phyloP scores from a whole-genome alignment of 225 moss, liverwort and hornwort genomes.

The Pseudoscleropodium purum region DNA sequence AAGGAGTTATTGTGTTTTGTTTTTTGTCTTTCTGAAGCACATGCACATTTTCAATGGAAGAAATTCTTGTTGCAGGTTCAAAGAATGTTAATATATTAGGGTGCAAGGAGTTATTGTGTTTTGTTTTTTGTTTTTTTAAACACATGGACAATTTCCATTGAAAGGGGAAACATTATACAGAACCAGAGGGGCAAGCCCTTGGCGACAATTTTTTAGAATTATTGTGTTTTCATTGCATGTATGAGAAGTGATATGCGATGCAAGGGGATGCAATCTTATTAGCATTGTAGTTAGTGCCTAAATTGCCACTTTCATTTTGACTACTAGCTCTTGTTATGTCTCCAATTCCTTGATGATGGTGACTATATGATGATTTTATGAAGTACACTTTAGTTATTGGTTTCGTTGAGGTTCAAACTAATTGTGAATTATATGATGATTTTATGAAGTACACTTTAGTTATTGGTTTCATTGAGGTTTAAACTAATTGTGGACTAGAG shows the following conservation, averaged over 20 bases:
- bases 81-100: background rate
- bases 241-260: background rate
- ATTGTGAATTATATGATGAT: background rate
- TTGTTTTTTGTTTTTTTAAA: no score
- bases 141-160: no score
- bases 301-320: background rate
- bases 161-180: no score
- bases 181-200: no score
- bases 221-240: background rate
- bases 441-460: background rate
- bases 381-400: background rate
- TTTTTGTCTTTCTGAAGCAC: no score
- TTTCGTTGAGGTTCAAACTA: background rate
- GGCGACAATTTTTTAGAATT: no score
- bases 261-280: background rate
- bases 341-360: background rate
- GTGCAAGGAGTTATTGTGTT: background rate
- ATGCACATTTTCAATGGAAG: background rate
- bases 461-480: background rate
- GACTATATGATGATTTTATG: background rate
- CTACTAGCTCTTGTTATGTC: background rate
- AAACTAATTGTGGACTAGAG: background rate
- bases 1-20: background rate
- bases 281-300: background rate
- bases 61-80: background rate